Conservation (phyloP, 345 rosid species). For the Euphorbia peplus region DNA sequence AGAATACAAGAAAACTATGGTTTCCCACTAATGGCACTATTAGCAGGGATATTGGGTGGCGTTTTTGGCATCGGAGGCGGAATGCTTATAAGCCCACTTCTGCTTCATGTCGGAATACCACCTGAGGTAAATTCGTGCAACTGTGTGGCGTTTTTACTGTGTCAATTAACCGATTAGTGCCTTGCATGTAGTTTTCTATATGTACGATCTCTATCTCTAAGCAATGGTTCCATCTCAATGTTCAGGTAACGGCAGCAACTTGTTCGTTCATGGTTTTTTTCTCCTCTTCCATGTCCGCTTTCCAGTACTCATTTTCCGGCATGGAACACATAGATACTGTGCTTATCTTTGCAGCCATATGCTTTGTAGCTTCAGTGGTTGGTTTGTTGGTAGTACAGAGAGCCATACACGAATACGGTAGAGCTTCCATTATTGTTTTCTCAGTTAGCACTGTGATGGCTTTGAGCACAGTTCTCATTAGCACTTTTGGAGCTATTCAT, state of each 20-base stretch:
- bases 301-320: constrained; percentile 65
- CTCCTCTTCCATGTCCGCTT: constrained; percentile 66
- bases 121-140: constrained; percentile 51
- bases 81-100: constrained; percentile 89
- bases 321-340: constrained; percentile 57
- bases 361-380: constrained; percentile 62
- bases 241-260: constrained; percentile 77
- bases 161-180: no score
- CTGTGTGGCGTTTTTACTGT: no score
- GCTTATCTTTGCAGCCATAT: constrained; percentile 46
- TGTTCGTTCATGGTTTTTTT: constrained; percentile 73
- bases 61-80: constrained; percentile 93
- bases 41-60: constrained; percentile 83
- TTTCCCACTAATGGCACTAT: constrained; percentile 67
- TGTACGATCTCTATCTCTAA: neutral
- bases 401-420: constrained; percentile 51
- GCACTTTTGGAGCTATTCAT: constrained; percentile 66
- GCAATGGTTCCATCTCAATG: neutral
- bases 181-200: no score
- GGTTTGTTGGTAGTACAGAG: constrained; percentile 69
- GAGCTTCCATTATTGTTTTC: constrained; percentile 84
- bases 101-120: constrained; percentile 66
- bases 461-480: constrained; percentile 63
- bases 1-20: constrained; percentile 36
- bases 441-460: constrained; percentile 79